Conservation (phyloP, 371 early-diverging fungal species). For the Mucor mucedo region DNA sequence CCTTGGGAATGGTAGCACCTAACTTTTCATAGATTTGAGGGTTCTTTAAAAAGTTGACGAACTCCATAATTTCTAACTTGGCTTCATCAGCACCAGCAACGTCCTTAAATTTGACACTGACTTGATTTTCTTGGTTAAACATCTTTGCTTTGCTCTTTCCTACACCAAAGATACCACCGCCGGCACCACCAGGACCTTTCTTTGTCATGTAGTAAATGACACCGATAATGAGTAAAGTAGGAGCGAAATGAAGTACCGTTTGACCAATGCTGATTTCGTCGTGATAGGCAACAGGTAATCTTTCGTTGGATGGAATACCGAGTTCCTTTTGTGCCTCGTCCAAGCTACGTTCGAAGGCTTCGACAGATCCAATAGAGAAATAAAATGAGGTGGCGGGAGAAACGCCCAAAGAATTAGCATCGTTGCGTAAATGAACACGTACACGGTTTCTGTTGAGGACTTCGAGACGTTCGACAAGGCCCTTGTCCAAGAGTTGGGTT, state of each 20-base stretch:
- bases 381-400: constrained; percentile 49
- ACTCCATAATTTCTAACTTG: constrained; percentile 99
- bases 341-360: constrained; percentile 90
- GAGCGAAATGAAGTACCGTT: constrained; percentile 87
- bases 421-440: constrained; percentile 77
- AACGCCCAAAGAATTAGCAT: constrained; percentile 60
- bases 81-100: constrained; percentile 99
- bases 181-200: constrained; percentile 71
- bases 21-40: constrained; percentile 95
- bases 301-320: constrained; percentile 85
- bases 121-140: constrained; percentile 96
- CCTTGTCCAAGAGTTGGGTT: constrained; percentile 85
- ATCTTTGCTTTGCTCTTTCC: constrained; percentile 96
- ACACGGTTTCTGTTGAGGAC: constrained; percentile 88
- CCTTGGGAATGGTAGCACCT: constrained; percentile 99
- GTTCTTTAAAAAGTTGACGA: constrained; percentile 99
- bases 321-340: constrained; percentile 92
- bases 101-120: constrained; percentile 97
- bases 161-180: constrained; percentile 91
- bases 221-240: constrained; percentile 91
- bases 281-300: constrained; percentile 89
- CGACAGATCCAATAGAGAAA: constrained; percentile 96
- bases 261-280: constrained; percentile 75
- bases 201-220: constrained; percentile 86
- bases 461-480: constrained; percentile 86